Percentiles rank a stretch among this genome's conserved stretches.
phyloP scores from a whole-genome alignment of 2,329 filamentous ascomycete species.

The Sporothrix humicola region DNA sequence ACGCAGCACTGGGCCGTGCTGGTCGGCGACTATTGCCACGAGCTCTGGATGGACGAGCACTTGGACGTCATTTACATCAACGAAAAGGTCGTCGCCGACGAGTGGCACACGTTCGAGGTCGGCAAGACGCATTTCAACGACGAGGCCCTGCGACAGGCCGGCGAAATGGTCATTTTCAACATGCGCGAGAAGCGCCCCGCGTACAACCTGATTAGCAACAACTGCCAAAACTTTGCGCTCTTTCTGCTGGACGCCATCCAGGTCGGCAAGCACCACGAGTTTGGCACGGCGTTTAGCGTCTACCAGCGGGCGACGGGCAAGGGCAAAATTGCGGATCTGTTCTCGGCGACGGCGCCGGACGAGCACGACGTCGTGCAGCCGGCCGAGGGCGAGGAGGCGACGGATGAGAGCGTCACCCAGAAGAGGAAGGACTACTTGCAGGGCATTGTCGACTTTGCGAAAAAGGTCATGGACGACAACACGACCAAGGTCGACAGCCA shows the following conservation, averaged over 20 bases:
- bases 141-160: slow-evolving; percentile 56
- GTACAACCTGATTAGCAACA: slow-evolving; percentile 66
- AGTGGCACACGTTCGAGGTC: slow-evolving; percentile 59
- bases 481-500: slow-evolving; percentile 57
- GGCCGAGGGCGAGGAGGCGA: slow-evolving; percentile 35
- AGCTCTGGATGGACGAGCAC: slow-evolving; percentile 67
- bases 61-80: slow-evolving; percentile 64
- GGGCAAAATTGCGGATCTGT: slow-evolving; percentile 59
- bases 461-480: slow-evolving; percentile 60
- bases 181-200: slow-evolving; percentile 56
- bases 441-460: slow-evolving; percentile 55
- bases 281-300: slow-evolving; percentile 59
- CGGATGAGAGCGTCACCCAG: slow-evolving; percentile 29
- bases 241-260: slow-evolving; percentile 61
- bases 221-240: slow-evolving; percentile 64
- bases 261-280: slow-evolving; percentile 55
- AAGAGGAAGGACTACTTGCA: slow-evolving; percentile 41
- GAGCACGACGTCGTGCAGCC: slow-evolving; percentile 43
- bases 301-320: slow-evolving; percentile 57
- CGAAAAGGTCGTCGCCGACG: slow-evolving; percentile 50
- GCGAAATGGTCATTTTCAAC: slow-evolving; percentile 58
- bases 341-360: slow-evolving; percentile 46
- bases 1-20: slow-evolving; percentile 66
- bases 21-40: slow-evolving; percentile 60
- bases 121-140: slow-evolving; percentile 62